Conservation (phyloP, 257 asterid genomes). For the Coffea eugenioides region DNA sequence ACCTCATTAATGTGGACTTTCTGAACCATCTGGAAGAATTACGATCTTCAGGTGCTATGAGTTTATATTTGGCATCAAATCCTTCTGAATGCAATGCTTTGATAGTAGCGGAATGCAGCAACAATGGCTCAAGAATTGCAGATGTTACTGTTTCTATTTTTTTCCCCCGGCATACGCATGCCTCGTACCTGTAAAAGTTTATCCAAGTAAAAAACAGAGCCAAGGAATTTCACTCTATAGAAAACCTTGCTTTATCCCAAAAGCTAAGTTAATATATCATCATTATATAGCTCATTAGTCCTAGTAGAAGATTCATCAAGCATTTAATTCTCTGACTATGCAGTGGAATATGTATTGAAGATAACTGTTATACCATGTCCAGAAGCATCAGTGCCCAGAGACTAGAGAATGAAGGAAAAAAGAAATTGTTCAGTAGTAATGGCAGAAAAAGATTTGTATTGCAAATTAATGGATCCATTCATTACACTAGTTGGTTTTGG, state of each 20-base stretch:
- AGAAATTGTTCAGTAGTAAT: background rate
- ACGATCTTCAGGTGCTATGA: constrained; percentile 45
- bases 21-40: constrained; percentile 65
- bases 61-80: constrained; percentile 48
- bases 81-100: constrained; percentile 58
- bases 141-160: constrained; percentile 58
- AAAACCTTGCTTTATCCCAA: background rate
- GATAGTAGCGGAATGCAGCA: constrained; percentile 58
- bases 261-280: too few species aligned
- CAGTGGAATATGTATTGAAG: background rate
- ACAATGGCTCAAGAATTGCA: constrained; percentile 71
- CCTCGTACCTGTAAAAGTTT: constrained; percentile 63
- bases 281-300: background rate
- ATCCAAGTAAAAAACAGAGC: constrained; percentile 6
- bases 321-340: background rate
- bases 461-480: background rate
- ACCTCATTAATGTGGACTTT: constrained; percentile 76
- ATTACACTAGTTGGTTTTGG: background rate
- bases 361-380: background rate
- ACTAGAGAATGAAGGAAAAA: background rate
- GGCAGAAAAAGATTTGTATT: background rate
- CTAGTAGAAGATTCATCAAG: background rate
- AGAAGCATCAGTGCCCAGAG: background rate
- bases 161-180: constrained; percentile 42
- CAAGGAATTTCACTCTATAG: background rate